Conservation (phyloP, 148 eudicot species). For the Hydrangea macrophylla region DNA sequence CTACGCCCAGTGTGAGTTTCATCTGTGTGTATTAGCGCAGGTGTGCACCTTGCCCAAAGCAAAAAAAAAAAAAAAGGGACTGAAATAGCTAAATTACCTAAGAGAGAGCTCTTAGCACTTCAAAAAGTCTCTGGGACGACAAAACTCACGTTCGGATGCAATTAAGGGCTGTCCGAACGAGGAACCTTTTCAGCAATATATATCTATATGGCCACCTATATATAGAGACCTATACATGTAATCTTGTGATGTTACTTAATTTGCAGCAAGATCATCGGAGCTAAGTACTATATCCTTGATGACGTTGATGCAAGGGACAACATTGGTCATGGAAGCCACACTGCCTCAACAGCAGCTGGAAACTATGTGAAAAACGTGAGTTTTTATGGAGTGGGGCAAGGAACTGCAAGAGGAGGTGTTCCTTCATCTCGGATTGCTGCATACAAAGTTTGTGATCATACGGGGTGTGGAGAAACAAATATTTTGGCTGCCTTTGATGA, state of each 20-base stretch:
- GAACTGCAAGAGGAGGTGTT: not conserved
- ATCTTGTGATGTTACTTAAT: not conserved
- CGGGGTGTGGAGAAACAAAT: not conserved
- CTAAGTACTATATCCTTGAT: not conserved
- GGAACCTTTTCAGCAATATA: too few relatives aligned
- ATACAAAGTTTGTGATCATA: not conserved
- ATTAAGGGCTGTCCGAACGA: too few relatives aligned
- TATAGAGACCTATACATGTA: too few relatives aligned
- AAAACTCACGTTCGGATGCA: too few relatives aligned
- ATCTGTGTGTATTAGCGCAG: too few relatives aligned
- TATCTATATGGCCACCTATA: too few relatives aligned
- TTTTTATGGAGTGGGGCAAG: not conserved
- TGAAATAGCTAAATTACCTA: too few relatives aligned
- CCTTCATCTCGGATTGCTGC: not conserved
- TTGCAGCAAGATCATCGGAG: not conserved
- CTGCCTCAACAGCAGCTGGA: slow-evolving; percentile 7
- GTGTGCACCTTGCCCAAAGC: too few relatives aligned
- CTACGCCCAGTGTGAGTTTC: too few relatives aligned
- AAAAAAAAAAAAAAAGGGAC: too few relatives aligned
- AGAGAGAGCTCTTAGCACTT: too few relatives aligned
- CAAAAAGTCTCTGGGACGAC: too few relatives aligned
- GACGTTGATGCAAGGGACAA: not conserved
- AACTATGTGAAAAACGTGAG: not conserved
- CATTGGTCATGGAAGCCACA: not conserved
- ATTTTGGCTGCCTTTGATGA: slow-evolving; percentile 6